phyloP scores from a whole-genome alignment of 208 protist genomes.

The Leishmania martiniquensis region DNA sequence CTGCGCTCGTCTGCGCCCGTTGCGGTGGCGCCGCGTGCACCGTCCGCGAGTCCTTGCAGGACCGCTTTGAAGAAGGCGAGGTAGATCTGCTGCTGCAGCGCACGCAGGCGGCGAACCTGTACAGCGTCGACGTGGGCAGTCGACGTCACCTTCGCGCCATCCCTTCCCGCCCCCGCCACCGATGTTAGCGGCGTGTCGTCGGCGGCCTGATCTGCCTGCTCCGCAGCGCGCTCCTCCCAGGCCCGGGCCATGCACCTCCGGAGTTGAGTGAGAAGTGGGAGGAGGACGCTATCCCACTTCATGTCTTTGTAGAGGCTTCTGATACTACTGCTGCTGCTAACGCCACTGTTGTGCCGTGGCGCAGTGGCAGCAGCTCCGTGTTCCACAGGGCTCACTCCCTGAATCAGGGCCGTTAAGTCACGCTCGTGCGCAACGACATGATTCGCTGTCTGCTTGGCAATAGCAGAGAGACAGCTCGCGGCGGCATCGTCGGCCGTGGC shows the following conservation, averaged over 20 bases:
- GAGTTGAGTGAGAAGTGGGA: constrained; percentile 28
- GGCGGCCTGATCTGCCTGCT: constrained; percentile 28
- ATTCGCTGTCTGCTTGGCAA: constrained; percentile 26
- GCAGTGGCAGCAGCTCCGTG: background rate
- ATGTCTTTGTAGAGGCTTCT: constrained; percentile 7
- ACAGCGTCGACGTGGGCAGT: constrained; percentile 12
- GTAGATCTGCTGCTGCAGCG: constrained; percentile 38
- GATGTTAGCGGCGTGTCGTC: constrained; percentile 1
- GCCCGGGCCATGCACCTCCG: constrained; percentile 39
- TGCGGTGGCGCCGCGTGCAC: background rate
- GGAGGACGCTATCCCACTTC: constrained; percentile 18
- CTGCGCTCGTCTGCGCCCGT: background rate
- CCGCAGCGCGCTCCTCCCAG: constrained; percentile 41
- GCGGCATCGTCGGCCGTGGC: constrained; percentile 45
- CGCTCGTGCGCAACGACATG: background rate
- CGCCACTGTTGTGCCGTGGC: background rate
- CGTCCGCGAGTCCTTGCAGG: constrained; percentile 22
- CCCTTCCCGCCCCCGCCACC: background rate
- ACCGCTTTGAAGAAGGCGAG: constrained; percentile 31
- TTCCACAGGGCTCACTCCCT: background rate
- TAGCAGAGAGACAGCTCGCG: constrained; percentile 12
- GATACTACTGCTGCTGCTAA: background rate
- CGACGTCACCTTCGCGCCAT: background rate
- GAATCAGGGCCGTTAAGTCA: background rate
- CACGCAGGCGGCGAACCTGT: constrained; percentile 24